phyloP scores from a whole-genome alignment of 768 basidiomycete genomes.

The Neoboletus subvelutipes region DNA sequence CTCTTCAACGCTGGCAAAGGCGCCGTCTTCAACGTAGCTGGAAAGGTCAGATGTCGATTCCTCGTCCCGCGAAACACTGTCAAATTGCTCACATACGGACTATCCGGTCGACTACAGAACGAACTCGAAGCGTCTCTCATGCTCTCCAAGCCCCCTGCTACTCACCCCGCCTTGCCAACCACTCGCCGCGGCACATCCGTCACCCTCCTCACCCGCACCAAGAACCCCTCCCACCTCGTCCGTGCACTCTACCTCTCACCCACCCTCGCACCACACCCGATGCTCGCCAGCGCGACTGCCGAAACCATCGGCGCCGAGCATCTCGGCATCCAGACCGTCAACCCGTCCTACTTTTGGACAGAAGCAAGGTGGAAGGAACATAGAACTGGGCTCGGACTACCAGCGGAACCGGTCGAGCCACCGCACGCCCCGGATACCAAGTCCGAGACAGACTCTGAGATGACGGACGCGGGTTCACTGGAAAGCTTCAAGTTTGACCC shows the following conservation, averaged over 20 bases:
- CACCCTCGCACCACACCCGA: slow-evolving; percentile 57
- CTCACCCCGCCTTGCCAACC: slow-evolving; percentile 57
- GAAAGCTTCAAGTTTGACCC: slow-evolving; percentile 20
- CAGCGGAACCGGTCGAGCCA: slow-evolving; percentile 58
- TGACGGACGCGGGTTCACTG: slow-evolving; percentile 18
- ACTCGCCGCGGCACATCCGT: slow-evolving; percentile 62
- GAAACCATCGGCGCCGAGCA: slow-evolving; percentile 55
- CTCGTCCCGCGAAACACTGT: not conserved
- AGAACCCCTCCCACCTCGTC: slow-evolving; percentile 73
- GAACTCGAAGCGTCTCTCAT: slow-evolving; percentile 82
- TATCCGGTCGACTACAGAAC: slow-evolving; percentile 44
- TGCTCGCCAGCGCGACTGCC: slow-evolving; percentile 65
- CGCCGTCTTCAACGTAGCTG: slow-evolving; percentile 77
- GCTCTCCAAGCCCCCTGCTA: slow-evolving; percentile 73
- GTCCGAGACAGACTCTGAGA: slow-evolving; percentile 19
- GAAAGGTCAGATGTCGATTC: slow-evolving; percentile 56
- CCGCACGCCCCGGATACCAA: slow-evolving; percentile 14
- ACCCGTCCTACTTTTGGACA: slow-evolving; percentile 79
- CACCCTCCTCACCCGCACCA: slow-evolving; percentile 62
- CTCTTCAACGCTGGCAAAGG: slow-evolving; percentile 81
- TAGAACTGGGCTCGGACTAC: slow-evolving; percentile 67
- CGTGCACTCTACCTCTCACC: slow-evolving; percentile 73
- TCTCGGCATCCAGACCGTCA: slow-evolving; percentile 58
- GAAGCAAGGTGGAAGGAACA: slow-evolving; percentile 76
- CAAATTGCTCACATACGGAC: not conserved